Evolutionary conservation across 352 stramenopile genomes (phyloP).

Genomic region (Phytophthora syringae): DNA sequence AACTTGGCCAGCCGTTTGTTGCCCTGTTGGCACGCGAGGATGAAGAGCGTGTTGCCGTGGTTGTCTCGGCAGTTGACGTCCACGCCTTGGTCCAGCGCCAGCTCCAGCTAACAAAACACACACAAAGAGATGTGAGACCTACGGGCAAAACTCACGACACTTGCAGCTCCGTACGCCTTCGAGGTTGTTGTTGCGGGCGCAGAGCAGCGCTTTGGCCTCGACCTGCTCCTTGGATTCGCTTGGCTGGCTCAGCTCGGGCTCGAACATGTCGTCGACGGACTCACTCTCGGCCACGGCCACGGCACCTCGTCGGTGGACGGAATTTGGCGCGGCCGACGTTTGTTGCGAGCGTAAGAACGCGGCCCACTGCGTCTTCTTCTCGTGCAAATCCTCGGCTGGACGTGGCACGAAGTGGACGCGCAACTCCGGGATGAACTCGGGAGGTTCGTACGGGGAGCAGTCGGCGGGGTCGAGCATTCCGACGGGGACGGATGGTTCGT

Average conservation of each 20-base stretch:
- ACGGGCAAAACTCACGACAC: conserved; percentile 4
- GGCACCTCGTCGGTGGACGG: conserved; percentile 17
- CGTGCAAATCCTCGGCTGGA: conserved; percentile 55
- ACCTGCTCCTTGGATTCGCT: conserved; percentile 53
- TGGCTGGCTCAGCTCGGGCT: conserved; percentile 35
- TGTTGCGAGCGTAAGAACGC: conserved; percentile 36
- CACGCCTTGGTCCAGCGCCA: conserved; percentile 89
- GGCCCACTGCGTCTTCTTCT: conserved; percentile 64
- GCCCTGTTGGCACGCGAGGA: conserved; percentile 95
- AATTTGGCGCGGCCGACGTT: conserved; percentile 8
- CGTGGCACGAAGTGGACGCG: conserved; percentile 63
- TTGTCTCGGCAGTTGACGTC: conserved; percentile 92
- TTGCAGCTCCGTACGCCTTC: conserved; percentile 67
- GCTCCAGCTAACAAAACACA: conserved; percentile 70
- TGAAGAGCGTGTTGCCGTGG: conserved; percentile 95
- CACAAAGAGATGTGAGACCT: conserved; percentile 12
- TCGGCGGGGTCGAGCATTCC: conserved; percentile 76
- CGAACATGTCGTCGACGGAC: conserved; percentile 47
- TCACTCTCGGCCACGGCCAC: conserved; percentile 19
- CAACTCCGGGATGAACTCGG: conserved; percentile 70
- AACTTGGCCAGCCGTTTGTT: conserved; percentile 97
- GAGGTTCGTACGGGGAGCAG: conserved; percentile 61
- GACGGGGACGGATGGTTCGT: conserved; percentile 68
- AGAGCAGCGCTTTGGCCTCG: conserved; percentile 62
- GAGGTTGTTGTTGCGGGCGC: conserved; percentile 83